Base-by-base conservation (phyloP, 768 basidiomycete genomes). In the Mycena belliarum region DNA sequence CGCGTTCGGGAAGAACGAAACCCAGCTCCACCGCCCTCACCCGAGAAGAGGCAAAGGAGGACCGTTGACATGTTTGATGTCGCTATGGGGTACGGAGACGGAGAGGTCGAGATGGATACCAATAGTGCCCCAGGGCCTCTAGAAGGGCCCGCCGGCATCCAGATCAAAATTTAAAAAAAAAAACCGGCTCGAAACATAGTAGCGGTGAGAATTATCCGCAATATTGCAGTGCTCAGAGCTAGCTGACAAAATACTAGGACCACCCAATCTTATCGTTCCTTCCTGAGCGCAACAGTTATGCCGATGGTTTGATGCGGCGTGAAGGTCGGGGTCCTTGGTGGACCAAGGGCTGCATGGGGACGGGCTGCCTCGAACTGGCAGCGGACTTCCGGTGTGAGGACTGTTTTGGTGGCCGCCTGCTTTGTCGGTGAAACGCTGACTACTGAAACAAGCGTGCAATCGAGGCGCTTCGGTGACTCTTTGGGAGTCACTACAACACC, bases 311-410 rank as follows among this genome's bases (percentile, higher is more conserved):
- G n/a, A 14, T 68, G 24, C 21, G 41, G 12, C 50, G 55, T 4
- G 62, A 68, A 16, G 67, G 66, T 25, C 55, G 56, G 5, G 64
- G 67, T 10, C 38, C n/a, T 23, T 54, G 43, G 50, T 48, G 55
- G 32, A n/a, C 29, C 5, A 47, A 37, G 50, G 66, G 47, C 18
- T 55, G 32, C 23, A 44, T 32, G 54, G 62, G 28, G 20, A 25
- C 18, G 32, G 21, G 14, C 7, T 49, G 55, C 25, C 24, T 44
- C 2, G 12, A 35, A 2, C 10, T 46, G 4, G 20, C 35, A 3
- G 26, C 57, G 11, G 21, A 40, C 2, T 58, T 55, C 44, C 56
- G 64, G 5, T 65, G 64, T 33, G 16, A 29, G 18, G 63, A 64
- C 24, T 69, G 68, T 40, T 41, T 43, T 33, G 60, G 57, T 14